Percentiles rank a stretch among this genome's conserved stretches.
Evolutionary conservation across 805 yeast species (phyloP).

Genomic region (Saturnispora sanitii): DNA sequence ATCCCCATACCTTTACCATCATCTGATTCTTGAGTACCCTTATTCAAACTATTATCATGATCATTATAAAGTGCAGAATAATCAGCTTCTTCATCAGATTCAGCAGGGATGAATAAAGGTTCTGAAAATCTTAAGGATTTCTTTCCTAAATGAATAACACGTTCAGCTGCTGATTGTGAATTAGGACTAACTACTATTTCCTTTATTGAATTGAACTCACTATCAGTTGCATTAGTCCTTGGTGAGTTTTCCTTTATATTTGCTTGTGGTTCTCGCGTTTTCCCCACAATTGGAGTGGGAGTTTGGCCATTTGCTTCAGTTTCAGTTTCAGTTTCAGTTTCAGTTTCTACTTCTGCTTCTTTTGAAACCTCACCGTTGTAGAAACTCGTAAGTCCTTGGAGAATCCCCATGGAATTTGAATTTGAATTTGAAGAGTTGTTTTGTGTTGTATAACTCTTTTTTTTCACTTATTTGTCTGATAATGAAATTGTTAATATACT

Average conservation of each 20-base stretch:
- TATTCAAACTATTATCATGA: too few relatives aligned
- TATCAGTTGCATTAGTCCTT: not conserved
- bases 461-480: too few relatives aligned
- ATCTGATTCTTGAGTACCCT: too few relatives aligned
- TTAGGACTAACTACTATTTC: not conserved
- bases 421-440: too few relatives aligned
- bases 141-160: conserved; percentile 1
- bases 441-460: too few relatives aligned
- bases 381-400: too few relatives aligned
- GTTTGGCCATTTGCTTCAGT: too few relatives aligned
- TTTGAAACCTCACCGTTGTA: not conserved
- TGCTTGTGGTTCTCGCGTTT: too few relatives aligned
- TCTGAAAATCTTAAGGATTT: not conserved
- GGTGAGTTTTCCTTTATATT: too few relatives aligned
- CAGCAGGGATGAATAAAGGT: conserved; percentile 4
- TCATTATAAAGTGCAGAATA: not conserved
- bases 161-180: conserved; percentile 4
- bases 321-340: not conserved
- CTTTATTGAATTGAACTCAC: conserved; percentile 1
- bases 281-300: not conserved
- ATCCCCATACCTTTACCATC: too few relatives aligned
- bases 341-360: not conserved
- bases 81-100: not conserved
- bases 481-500: too few relatives aligned
- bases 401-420: too few relatives aligned